Percentiles rank a stretch among this genome's conserved stretches.
These are phyloP conservation scores for Lichtheimia hyalospora DNA, from an alignment of 371 early-diverging fungal genomes.

Conservation along the genomic window DNA sequence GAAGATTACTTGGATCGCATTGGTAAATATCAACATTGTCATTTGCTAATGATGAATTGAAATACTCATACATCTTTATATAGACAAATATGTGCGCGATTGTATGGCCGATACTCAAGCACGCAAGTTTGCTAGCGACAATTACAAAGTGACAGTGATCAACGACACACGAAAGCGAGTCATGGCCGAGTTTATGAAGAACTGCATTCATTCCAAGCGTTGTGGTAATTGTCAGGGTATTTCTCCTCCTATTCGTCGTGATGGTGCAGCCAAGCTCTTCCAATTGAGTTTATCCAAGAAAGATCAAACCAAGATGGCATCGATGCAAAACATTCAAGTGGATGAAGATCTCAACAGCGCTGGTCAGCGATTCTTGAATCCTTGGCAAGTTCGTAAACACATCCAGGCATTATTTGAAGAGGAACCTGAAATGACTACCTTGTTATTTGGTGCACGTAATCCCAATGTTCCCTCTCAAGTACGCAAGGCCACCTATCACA, in stretches of 20 bases:
- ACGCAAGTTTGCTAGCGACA: constrained; percentile 33
- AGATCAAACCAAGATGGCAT: constrained; percentile 66
- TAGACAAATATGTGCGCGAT: constrained; percentile 35
- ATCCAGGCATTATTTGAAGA: constrained; percentile 73
- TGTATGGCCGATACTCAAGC: constrained; percentile 33
- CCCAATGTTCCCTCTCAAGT: constrained; percentile 46
- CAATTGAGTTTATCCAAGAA: constrained; percentile 76
- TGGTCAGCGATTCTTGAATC: constrained; percentile 67
- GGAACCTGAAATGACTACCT: constrained; percentile 72
- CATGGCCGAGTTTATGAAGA: constrained; percentile 74
- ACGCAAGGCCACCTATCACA: constrained; percentile 62
- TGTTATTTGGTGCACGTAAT: constrained; percentile 78
- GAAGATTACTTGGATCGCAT: constrained; percentile 63
- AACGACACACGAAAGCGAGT: constrained; percentile 73
- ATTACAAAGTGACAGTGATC: constrained; percentile 74
- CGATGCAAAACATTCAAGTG: constrained; percentile 36
- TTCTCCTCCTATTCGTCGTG: constrained; percentile 80
- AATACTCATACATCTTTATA: background rate
- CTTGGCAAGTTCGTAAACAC: constrained; percentile 79
- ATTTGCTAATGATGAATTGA: background rate
- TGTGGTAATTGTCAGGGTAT: constrained; percentile 89
- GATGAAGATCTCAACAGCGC: constrained; percentile 12
- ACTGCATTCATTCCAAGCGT: constrained; percentile 49
- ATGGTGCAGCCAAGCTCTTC: constrained; percentile 88
- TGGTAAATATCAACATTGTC: constrained; percentile 17